Percentiles rank a stretch among this genome's conserved stretches.
phyloP scores from a whole-genome alignment of 169 alveolate species.

The Eimeria zaria region DNA sequence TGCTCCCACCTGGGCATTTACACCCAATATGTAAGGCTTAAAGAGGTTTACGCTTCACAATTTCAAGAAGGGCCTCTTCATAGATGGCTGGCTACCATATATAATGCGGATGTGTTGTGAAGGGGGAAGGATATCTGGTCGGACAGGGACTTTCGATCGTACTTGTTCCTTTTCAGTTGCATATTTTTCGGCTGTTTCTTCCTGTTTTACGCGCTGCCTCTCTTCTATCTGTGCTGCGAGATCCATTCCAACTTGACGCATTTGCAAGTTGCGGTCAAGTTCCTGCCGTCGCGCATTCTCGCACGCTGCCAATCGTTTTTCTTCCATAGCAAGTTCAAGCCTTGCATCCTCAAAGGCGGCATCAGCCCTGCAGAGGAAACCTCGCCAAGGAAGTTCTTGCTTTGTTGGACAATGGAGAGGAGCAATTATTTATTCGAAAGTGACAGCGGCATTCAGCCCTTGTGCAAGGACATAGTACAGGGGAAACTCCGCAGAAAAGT shows the following conservation, averaged over 20 bases:
- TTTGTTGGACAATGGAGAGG: background rate
- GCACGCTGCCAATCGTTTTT: slow-evolving; percentile 61
- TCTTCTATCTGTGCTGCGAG: slow-evolving; percentile 52
- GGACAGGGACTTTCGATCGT: background rate
- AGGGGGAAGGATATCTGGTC: background rate
- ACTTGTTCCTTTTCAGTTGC: slow-evolving; percentile 60
- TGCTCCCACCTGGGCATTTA: slow-evolving; percentile 63
- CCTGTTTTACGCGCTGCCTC: slow-evolving; percentile 28
- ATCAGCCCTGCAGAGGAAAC: slow-evolving; percentile 33
- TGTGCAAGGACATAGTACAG: background rate
- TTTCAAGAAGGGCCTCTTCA: background rate
- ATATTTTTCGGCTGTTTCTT: slow-evolving; percentile 48
- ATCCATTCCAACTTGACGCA: slow-evolving; percentile 45
- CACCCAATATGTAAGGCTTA: background rate
- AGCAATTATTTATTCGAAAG: background rate
- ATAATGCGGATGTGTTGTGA: background rate
- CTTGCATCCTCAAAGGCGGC: slow-evolving; percentile 64
- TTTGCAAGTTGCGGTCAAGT: slow-evolving; percentile 52
- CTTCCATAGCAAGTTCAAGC: slow-evolving; percentile 70
- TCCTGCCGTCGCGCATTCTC: slow-evolving; percentile 61
- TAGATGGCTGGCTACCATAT: background rate
- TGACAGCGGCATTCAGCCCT: background rate
- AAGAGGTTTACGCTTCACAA: background rate
- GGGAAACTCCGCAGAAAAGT: background rate
- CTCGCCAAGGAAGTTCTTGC: background rate